A percentile compares a stretch with the other conserved stretches of the same genome.
These are phyloP conservation scores for Penicillium sp. DNA, from an alignment of 2,329 filamentous ascomycete genomes.

Conservation along the genomic window DNA sequence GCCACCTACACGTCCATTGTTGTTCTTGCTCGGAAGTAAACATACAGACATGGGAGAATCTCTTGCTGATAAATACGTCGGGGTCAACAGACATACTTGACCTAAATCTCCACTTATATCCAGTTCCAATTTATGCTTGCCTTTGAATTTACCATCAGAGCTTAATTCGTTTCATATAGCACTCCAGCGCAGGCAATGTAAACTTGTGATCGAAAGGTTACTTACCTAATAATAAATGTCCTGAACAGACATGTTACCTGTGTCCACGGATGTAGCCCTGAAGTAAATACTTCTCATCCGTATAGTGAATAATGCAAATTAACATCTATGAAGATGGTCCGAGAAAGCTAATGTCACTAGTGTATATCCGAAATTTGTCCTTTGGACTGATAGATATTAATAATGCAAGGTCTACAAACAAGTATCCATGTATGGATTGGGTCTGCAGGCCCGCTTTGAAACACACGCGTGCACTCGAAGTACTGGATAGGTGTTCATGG, in stretches of 20 bases:
- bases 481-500: no score
- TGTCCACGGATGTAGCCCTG: no score
- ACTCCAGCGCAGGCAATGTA: no score
- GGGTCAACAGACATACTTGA: no score
- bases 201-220: no score
- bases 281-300: not conserved
- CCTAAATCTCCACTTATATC: not conserved
- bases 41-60: not conserved
- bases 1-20: slow-evolving; percentile 17
- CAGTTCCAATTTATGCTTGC: not conserved
- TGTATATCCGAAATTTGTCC: no score
- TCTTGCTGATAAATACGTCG: not conserved
- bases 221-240: no score
- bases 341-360: not conserved
- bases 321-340: not conserved
- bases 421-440: no score
- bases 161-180: not conserved
- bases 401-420: no score
- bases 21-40: slow-evolving; percentile 13
- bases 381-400: no score
- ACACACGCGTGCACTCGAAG: not conserved
- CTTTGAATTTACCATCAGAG: not conserved
- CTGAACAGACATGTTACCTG: no score
- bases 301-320: not conserved
- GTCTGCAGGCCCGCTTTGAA: no score